These are phyloP conservation scores for Aaosphaeria pasadenensis DNA, from an alignment of 2,329 filamentous ascomycete genomes.

Conservation along the genomic window DNA sequence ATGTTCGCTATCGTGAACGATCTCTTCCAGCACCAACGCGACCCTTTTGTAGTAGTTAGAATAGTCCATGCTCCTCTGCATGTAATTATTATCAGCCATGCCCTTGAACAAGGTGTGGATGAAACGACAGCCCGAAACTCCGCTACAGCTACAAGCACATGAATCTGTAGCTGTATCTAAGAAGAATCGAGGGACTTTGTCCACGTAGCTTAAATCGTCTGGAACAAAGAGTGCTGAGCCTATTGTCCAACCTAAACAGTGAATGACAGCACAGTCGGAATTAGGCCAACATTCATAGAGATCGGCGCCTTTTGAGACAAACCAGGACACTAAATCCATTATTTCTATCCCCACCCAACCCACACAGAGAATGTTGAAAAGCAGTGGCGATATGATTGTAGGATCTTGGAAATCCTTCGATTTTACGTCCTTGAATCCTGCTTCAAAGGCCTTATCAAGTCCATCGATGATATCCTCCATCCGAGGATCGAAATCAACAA, in stretches of 20 bases:
- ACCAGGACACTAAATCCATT: not conserved
- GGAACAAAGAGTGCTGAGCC: not conserved
- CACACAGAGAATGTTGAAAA: not conserved
- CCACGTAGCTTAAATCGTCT: not conserved
- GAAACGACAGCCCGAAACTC: not conserved
- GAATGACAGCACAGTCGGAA: not conserved
- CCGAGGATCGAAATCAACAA: no score
- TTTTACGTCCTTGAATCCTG: not conserved
- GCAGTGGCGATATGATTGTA: not conserved
- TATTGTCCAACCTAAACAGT: not conserved
- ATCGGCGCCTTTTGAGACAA: not conserved
- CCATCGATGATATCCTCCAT: no score
- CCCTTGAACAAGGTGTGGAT: not conserved
- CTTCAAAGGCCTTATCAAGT: not conserved
- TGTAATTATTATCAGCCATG: not conserved
- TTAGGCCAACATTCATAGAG: not conserved
- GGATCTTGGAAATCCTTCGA: not conserved
- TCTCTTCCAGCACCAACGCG: not conserved
- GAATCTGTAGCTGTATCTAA: not conserved
- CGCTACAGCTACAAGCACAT: not conserved
- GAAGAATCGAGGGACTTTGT: no score
- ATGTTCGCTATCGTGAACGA: not conserved
- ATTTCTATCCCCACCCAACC: not conserved
- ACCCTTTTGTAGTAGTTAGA: not conserved
- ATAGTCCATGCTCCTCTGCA: no score